Evolutionary conservation across 2,329 filamentous ascomycete genomes (phyloP).

Genomic region (Talaromyces atroroseus): DNA sequence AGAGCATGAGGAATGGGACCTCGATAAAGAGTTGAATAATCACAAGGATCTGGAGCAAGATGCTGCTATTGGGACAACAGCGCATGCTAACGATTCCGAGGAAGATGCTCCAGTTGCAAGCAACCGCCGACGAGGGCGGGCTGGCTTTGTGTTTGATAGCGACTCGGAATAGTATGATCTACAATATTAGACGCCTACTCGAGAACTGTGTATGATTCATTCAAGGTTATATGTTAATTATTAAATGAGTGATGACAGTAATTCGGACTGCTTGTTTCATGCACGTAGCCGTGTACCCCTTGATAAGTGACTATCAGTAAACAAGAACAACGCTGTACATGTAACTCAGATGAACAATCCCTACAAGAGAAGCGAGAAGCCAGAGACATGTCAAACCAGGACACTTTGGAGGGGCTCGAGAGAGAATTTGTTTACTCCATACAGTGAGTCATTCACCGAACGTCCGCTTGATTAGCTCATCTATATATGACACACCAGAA

Average conservation of each 20-base stretch:
- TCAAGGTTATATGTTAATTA: background rate
- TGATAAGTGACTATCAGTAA: too few relatives aligned
- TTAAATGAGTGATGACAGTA: slow-evolving; percentile 3
- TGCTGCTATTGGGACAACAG: slow-evolving; percentile 9
- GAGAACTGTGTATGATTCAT: background rate
- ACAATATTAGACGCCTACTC: background rate
- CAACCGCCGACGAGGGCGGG: slow-evolving; percentile 31
- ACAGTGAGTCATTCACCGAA: background rate
- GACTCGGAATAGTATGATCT: slow-evolving; percentile 33
- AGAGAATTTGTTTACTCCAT: background rate
- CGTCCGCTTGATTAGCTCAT: background rate
- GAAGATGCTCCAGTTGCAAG: slow-evolving; percentile 26
- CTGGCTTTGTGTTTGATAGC: slow-evolving; percentile 39
- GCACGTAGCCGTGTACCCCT: background rate
- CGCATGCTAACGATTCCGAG: slow-evolving; percentile 25
- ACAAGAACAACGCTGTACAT: too few relatives aligned
- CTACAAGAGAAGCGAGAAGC: background rate
- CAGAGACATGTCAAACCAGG: background rate
- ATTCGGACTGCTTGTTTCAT: background rate
- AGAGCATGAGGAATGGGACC: slow-evolving; percentile 23
- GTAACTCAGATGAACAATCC: too few relatives aligned
- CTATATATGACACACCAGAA: background rate
- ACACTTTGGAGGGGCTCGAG: background rate
- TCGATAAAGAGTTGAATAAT: slow-evolving; percentile 4
- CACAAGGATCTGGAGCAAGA: slow-evolving; percentile 1